Base-by-base conservation (phyloP, 75 land plant species). In the Pseudotsuga menziesii region DNA sequence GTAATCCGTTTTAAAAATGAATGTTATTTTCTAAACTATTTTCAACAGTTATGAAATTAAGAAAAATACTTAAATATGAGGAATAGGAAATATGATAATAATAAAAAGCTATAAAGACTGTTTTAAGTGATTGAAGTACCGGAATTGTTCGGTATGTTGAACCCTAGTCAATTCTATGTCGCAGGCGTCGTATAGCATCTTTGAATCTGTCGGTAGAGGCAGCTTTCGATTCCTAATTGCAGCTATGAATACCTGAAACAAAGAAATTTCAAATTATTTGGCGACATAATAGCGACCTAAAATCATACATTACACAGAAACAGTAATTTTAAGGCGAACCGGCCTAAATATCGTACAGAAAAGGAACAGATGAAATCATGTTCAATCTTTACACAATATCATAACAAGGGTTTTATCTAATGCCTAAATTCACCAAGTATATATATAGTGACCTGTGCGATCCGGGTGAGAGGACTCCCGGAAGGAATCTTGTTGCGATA, bases 381-480 rank as follows among this genome's bases (percentile, higher is more conserved):
- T n/a, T n/a, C 7, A 6, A 6, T 44, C 1, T 5, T 6, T 8
- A 0, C 0, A 44, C 6, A 41, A 44, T 7, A 44, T n/a, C n/a
- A n/a, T n/a, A n/a, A n/a, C n/a, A n/a, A n/a, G n/a, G n/a, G n/a
- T 41, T 41, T 41, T 41, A 41, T 41, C 5, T 0, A 41, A 41
- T 5, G 6, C 5, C 5, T 5, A 44, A 44, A 6, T 44, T 44
- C 52, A 8, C 8, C 52, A 44, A 44, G 9, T 44, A 6, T 11
- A 44, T n/a, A 44, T 4, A 44, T 44, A 7, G 8, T 64, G 41
- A 92, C 98, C 86, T 93, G 92, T 44, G 79, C 82, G 17, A 95
- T 95, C 23, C 91, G 92, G 5, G 95, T 95, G 35, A 95, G 76
- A 3, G 98, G 96, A 72, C 98, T 95, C 14, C 98, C 98, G 25